phyloP scores from a whole-genome alignment of 495 filamentous ascomycete genomes.

The Hyphodiscus hymeniophilus region DNA sequence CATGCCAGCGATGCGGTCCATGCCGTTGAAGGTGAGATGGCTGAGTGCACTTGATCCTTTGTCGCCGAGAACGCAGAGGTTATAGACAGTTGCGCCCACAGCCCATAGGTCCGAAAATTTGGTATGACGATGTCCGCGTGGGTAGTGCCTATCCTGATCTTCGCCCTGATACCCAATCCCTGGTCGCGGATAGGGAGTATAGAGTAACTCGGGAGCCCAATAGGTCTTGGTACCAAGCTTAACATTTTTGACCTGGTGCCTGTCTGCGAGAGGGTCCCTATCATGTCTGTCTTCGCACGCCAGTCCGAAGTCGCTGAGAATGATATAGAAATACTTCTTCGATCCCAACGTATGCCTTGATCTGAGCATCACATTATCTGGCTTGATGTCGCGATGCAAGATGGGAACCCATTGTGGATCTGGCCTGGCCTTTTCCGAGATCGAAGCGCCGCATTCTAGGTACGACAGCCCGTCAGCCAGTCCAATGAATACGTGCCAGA shows the following conservation, averaged over 20 bases:
- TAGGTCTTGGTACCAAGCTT: constrained; percentile 7
- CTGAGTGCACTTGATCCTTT: neutral
- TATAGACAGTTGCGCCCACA: constrained; percentile 11
- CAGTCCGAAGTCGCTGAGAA: constrained; percentile 28
- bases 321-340: constrained; percentile 19
- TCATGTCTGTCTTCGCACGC: constrained; percentile 13
- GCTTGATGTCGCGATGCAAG: constrained; percentile 26
- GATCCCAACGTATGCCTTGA: constrained; percentile 6
- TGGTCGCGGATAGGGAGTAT: constrained; percentile 9
- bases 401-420: constrained; percentile 18
- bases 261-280: constrained; percentile 2
- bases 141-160: constrained; percentile 5
- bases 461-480: constrained; percentile 25
- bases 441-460: constrained; percentile 16
- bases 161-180: neutral
- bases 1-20: neutral
- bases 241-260: neutral
- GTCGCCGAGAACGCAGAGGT: constrained; percentile 4
- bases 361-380: constrained; percentile 25
- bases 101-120: constrained; percentile 21
- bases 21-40: neutral
- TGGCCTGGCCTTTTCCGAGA: neutral
- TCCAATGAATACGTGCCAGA: constrained; percentile 26
- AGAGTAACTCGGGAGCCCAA: constrained; percentile 18
- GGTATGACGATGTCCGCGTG: constrained; percentile 9